Evolutionary conservation across 2,329 filamentous ascomycete genomes (phyloP).

Genomic region (Aspergillus uvarum): DNA sequence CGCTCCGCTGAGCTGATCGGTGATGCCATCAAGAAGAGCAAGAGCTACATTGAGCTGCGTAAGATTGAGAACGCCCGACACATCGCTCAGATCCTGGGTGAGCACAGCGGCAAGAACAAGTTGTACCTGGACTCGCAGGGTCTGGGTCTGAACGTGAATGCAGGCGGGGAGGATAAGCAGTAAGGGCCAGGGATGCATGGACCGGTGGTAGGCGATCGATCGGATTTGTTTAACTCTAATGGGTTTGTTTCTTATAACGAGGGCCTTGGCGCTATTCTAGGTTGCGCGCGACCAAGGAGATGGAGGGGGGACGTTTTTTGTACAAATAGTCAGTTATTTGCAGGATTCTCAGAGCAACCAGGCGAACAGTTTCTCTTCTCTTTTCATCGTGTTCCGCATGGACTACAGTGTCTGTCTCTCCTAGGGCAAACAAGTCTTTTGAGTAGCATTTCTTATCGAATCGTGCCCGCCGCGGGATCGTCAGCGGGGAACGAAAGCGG

Average conservation of each 20-base stretch:
- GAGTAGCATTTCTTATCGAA: too few relatives aligned
- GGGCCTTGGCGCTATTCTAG: constrained; percentile 9
- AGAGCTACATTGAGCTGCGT: constrained; percentile 93
- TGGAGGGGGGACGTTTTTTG: constrained; percentile 27
- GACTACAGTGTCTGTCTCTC: background rate
- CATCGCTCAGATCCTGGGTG: constrained; percentile 86
- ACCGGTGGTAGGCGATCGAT: background rate
- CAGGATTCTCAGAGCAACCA: constrained; percentile 28
- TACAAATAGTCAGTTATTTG: constrained; percentile 38
- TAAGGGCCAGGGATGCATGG: background rate
- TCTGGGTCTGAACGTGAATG: constrained; percentile 79
- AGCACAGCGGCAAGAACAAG: constrained; percentile 84
- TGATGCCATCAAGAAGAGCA: constrained; percentile 99
- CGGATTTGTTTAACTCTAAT: background rate
- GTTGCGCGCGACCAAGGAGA: constrained; percentile 8
- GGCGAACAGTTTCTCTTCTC: constrained; percentile 38
- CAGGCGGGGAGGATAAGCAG: constrained; percentile 25
- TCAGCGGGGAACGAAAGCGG: constrained; percentile 32
- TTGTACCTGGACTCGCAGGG: constrained; percentile 89
- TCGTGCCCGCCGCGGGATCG: background rate
- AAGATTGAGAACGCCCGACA: constrained; percentile 94
- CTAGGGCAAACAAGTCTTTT: background rate
- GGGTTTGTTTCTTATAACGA: background rate
- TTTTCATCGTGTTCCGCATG: constrained; percentile 5
- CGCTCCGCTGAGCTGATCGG: constrained; percentile 96